These are phyloP conservation scores for Globisporangium viniferum DNA, from an alignment of 352 stramenopile species.

Conservation along the genomic window DNA sequence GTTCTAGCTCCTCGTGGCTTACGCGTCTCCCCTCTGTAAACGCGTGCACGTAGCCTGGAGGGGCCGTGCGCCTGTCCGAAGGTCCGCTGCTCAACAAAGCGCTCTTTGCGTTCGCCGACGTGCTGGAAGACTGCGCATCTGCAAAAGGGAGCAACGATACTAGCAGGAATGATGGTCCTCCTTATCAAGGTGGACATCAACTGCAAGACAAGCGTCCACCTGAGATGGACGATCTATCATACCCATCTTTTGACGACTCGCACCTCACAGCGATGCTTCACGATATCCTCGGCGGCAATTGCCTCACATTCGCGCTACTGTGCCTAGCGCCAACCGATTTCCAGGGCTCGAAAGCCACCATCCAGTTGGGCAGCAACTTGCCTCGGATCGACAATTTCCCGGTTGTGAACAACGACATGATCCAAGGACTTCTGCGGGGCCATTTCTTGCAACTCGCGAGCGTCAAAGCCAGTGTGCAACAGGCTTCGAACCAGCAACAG, in stretches of 20 bases:
- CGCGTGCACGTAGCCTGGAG: constrained; percentile 16
- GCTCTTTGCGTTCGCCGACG: constrained; percentile 41
- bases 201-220: background rate
- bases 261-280: constrained; percentile 41
- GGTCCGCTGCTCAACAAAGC: constrained; percentile 58
- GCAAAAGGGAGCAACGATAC: background rate
- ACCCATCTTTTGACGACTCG: constrained; percentile 29
- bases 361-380: constrained; percentile 35
- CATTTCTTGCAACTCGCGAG: constrained; percentile 22
- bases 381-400: constrained; percentile 39
- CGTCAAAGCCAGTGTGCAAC: background rate
- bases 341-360: constrained; percentile 30
- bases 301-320: constrained; percentile 42
- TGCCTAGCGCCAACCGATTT: constrained; percentile 38
- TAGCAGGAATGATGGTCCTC: background rate
- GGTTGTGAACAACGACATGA: constrained; percentile 54
- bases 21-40: background rate
- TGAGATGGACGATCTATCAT: background rate
- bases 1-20: background rate
- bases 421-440: constrained; percentile 35
- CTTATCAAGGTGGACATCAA: background rate
- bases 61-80: constrained; percentile 38
- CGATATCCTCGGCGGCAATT: constrained; percentile 51
- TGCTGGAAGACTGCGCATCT: constrained; percentile 19
- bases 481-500: background rate